Evolutionary conservation across 192 early-diverging fungal genomes (phyloP), one percentile per base, ranked within the genome.

Genomic region (Podochytrium sp.): DNA sequence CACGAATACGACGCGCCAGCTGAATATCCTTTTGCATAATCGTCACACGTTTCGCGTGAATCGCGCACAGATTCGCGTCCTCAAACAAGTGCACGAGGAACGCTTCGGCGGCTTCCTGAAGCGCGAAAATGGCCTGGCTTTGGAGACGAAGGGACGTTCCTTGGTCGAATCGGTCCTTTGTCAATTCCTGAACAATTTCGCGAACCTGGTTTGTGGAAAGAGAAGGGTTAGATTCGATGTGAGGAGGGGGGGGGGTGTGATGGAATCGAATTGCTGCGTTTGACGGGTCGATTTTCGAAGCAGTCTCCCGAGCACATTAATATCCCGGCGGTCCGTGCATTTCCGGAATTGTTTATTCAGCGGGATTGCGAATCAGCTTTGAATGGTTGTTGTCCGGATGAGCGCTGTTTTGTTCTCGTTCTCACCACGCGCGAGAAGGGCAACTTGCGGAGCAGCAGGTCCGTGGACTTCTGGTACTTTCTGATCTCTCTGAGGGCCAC

Each of bases 11-110:
- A 51, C 93, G 80, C 5, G 95, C 95, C 34, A 97, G 85, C 73
- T 96, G 93, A 47, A 97, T 95, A 74, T 97, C 95, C 50, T 91
- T 88, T 59, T 92, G 91, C 95, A 95, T 95, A 38, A 97, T 85
- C 3, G 95, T 97, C 7, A 97, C 95, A 5, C 95, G 84, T 76
- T 95, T 95, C n/a, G 94, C 95, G 65, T 97, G 95, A 62, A 97
- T 92, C 0, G 95, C 95, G 61, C 93, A 95, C 30, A 97, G 80
- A 73, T 97, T 97, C 16, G 95, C 90, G 71, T 96, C 95, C 78
- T 96, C 94, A 79, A 94, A 93, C 61, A 94, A 74, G 78, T 92
- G 92, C 3, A 94, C 91, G 78, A 94, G 63, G 74, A 85, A 97
- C 23, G 91, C 91, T 76, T 94, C 94, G 27, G 66, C 66, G 34